Evolutionary conservation across 306 rosid species (phyloP).

Genomic region (Mucuna pruriens): DNA sequence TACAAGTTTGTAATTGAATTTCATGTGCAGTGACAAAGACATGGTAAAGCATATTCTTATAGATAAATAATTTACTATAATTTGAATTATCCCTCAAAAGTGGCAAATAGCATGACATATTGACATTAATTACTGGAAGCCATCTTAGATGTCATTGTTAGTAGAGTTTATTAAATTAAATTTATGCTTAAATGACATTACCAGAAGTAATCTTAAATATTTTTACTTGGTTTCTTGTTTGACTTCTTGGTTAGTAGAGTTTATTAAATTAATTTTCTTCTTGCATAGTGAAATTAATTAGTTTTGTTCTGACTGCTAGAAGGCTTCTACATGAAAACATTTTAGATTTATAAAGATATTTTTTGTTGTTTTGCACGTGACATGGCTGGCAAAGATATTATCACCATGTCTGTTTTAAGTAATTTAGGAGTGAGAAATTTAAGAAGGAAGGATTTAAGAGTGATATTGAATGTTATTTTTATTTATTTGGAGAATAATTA

Average conservation of each 20-base stretch:
- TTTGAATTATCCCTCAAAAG: no score
- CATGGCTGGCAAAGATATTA: slow-evolving; percentile 75
- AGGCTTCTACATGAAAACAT: not conserved
- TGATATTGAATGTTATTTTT: no score
- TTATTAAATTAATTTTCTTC: not conserved
- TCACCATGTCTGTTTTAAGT: no score
- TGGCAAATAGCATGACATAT: no score
- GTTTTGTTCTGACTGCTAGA: not conserved
- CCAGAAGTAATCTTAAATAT: not conserved
- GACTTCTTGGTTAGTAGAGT: not conserved
- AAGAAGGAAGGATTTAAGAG: no score
- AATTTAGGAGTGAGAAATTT: no score
- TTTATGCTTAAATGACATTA: not conserved
- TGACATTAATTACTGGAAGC: not conserved
- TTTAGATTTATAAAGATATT: not conserved
- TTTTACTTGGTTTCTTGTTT: not conserved
- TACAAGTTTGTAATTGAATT: not conserved
- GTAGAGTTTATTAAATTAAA: not conserved
- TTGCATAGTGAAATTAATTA: not conserved
- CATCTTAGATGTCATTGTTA: not conserved
- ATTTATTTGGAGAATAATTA: no score
- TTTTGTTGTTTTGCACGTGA: slow-evolving; percentile 36
- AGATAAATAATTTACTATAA: no score
- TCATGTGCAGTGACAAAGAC: not conserved
- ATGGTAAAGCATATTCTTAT: not conserved